Conservation (phyloP, 2,329 filamentous ascomycete species). For the Trichoderma simmonsii region DNA sequence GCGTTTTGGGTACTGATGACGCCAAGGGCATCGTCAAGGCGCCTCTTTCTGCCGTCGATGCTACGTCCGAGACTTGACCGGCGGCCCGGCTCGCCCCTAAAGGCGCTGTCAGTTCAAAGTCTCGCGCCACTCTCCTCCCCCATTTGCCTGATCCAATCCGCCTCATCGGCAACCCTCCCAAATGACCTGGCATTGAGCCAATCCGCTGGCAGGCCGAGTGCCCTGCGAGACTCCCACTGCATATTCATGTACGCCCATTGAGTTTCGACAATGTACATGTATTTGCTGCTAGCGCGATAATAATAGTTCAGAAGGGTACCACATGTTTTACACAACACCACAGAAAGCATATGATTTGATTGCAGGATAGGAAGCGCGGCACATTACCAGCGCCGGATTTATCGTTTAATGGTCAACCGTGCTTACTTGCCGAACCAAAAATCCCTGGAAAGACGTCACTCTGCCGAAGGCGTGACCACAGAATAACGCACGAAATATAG, state of each 20-base stretch:
- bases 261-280: background rate
- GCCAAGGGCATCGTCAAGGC: conserved; percentile 13
- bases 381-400: background rate
- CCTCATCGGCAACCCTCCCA: conserved; percentile 4
- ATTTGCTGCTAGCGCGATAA: background rate
- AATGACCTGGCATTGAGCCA: background rate
- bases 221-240: conserved; percentile 1
- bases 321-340: background rate
- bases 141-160: conserved; percentile 11
- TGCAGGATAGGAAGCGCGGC: background rate
- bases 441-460: background rate
- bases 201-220: conserved; percentile 5
- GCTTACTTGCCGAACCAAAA: background rate
- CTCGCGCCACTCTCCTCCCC: conserved; percentile 14
- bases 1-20: conserved; percentile 11
- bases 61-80: conserved; percentile 18
- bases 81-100: conserved; percentile 19
- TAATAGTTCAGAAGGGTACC: background rate
- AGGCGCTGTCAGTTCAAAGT: conserved; percentile 12
- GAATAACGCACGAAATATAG: background rate
- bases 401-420: background rate
- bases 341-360: background rate
- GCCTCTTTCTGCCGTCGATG: conserved; percentile 1
- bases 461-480: background rate
- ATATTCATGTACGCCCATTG: background rate